Evolutionary conservation across 768 basidiomycete species (phyloP).

Genomic region (Suillus subalutaceus): DNA sequence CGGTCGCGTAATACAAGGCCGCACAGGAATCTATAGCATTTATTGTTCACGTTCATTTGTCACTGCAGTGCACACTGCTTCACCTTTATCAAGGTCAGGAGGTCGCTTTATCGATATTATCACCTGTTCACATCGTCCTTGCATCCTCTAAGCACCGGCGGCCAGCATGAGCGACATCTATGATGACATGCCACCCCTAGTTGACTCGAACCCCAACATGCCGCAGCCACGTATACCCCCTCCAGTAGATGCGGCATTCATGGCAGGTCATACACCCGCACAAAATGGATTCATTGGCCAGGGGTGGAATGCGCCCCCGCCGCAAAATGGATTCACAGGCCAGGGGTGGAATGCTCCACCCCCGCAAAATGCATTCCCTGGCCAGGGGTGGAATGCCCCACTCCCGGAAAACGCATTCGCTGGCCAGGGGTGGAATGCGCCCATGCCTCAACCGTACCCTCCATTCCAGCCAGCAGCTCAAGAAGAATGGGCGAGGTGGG

Average conservation of each 20-base stretch:
- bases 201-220: constrained; percentile 20
- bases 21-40: neutral
- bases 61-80: neutral
- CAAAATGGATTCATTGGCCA: constrained; percentile 7
- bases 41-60: neutral
- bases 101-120: neutral
- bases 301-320: constrained; percentile 14
- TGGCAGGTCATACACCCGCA: no score
- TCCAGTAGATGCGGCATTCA: constrained; percentile 20
- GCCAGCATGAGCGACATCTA: constrained; percentile 16
- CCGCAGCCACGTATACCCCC: constrained; percentile 25
- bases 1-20: neutral
- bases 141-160: constrained; percentile 18
- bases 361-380: constrained; percentile 3
- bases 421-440: constrained; percentile 16
- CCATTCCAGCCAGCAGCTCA: constrained; percentile 9
- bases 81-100: neutral
- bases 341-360: constrained; percentile 10
- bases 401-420: constrained; percentile 3
- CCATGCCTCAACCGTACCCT: neutral
- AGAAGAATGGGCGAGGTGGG: constrained; percentile 15
- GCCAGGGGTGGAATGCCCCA: constrained; percentile 15
- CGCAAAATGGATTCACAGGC: constrained; percentile 4
- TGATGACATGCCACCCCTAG: constrained; percentile 31
- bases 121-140: constrained; percentile 19